Evolutionary conservation across 106 monocot genomes (phyloP).

Genomic region (Amphibolis antarctica): DNA sequence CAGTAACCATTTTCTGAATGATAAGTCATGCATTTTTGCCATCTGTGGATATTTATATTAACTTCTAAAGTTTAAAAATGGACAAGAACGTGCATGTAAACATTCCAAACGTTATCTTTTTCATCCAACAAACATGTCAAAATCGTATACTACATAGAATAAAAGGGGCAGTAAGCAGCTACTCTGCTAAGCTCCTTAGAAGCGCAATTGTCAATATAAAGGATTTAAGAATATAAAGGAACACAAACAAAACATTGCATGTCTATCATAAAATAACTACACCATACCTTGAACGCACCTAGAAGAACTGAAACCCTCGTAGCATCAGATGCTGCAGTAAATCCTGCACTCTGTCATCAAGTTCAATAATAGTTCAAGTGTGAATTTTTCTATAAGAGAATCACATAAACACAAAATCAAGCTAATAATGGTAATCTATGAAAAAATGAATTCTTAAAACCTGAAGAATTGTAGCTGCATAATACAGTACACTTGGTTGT

Average conservation of each 20-base stretch:
- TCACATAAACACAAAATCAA: background rate
- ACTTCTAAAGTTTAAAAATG: no score
- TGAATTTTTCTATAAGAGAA: background rate
- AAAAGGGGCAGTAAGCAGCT: no score
- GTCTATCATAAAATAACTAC: background rate
- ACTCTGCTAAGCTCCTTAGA: no score
- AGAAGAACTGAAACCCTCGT: slow-evolving; percentile 85
- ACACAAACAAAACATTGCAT: background rate
- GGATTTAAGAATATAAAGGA: background rate
- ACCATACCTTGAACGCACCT: slow-evolving; percentile 63
- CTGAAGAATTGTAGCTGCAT: slow-evolving; percentile 95
- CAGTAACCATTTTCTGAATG: no score
- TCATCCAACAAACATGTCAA: no score
- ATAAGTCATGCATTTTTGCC: no score
- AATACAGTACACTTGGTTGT: slow-evolving; percentile 94
- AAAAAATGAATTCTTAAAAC: slow-evolving; percentile 15
- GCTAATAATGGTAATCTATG: background rate
- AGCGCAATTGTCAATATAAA: background rate
- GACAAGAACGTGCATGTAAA: no score
- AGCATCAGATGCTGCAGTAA: slow-evolving; percentile 92
- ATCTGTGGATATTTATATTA: no score
- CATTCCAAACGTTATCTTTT: no score
- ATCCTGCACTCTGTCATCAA: slow-evolving; percentile 76
- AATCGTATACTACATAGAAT: no score
- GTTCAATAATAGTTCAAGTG: background rate